phyloP scores from a whole-genome alignment of 768 basidiomycete genomes.

The Suillus paluster region DNA sequence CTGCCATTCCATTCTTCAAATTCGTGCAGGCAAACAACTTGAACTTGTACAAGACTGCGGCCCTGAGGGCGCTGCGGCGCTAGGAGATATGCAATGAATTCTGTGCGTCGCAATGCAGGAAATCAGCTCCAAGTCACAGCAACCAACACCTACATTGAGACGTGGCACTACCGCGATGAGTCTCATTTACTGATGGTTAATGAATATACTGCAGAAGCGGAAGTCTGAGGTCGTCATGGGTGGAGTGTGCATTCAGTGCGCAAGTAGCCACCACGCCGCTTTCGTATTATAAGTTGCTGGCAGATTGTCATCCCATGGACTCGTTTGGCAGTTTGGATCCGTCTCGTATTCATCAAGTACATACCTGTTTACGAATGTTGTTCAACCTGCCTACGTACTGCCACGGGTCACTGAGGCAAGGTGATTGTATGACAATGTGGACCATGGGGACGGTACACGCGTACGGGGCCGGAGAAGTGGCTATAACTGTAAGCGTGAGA shows the following conservation, averaged over 20 bases:
- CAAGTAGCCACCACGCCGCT: neutral
- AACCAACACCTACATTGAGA: neutral
- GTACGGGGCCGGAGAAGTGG: neutral
- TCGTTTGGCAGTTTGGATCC: too few species aligned
- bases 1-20: too few species aligned
- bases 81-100: too few species aligned
- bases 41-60: neutral
- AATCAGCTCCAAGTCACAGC: neutral
- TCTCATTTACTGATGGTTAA: neutral
- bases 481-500: conserved; percentile 10
- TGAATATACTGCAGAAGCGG: neutral
- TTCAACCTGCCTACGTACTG: too few species aligned
- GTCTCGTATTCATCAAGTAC: neutral
- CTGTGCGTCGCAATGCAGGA: neutral
- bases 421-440: too few species aligned
- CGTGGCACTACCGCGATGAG: neutral
- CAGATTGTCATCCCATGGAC: neutral
- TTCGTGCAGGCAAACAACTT: too few species aligned
- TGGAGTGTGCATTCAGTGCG: neutral
- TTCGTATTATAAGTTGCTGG: neutral
- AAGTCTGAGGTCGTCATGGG: neutral
- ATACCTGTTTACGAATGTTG: neutral
- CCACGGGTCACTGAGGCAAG: too few species aligned
- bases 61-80: neutral
- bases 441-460: too few species aligned